A percentile compares a stretch with the other conserved stretches of the same genome.
These are phyloP conservation scores for Candida tallmaniae DNA, from an alignment of 805 yeast genomes.

Conservation along the genomic window DNA sequence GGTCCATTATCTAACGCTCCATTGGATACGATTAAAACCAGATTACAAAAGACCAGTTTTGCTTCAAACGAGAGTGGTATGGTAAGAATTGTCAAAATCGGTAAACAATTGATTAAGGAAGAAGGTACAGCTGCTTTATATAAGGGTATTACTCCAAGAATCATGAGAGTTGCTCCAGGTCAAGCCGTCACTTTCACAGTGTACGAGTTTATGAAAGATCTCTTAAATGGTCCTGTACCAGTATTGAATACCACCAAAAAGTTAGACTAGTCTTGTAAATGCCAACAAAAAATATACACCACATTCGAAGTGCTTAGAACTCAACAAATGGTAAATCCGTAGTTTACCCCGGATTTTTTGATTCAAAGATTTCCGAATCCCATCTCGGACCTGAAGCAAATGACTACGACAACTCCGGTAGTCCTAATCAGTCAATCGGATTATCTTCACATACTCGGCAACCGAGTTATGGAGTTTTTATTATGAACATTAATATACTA, in stretches of 20 bases:
- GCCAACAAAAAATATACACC: too few species aligned
- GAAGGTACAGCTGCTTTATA: conserved; percentile 60
- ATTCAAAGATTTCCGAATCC: too few species aligned
- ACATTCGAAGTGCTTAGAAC: too few species aligned
- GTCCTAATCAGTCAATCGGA: too few species aligned
- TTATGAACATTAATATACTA: too few species aligned
- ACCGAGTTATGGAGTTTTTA: too few species aligned
- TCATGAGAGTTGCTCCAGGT: conserved; percentile 99
- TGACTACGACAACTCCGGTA: too few species aligned
- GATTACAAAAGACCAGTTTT: conserved; percentile 88
- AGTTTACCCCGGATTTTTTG: too few species aligned
- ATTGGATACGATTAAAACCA: conserved; percentile 91
- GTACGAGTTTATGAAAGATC: conserved; percentile 78
- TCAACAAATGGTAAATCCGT: too few species aligned
- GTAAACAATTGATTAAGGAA: conserved; percentile 74
- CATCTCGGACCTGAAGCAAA: too few species aligned
- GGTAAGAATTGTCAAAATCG: conserved; percentile 75
- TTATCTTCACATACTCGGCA: too few species aligned
- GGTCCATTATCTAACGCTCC: conserved; percentile 99
- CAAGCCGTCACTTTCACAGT: conserved; percentile 98
- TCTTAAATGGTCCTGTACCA: conserved; percentile 39
- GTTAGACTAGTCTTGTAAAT: conserved; percentile 8
- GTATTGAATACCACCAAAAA: conserved; percentile 14
- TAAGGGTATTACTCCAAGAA: conserved; percentile 92
- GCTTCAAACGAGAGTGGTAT: conserved; percentile 64